These are phyloP conservation scores for Dinochytrium kinnereticum DNA, from an alignment of 371 early-diverging fungal genomes.

Conservation along the genomic window DNA sequence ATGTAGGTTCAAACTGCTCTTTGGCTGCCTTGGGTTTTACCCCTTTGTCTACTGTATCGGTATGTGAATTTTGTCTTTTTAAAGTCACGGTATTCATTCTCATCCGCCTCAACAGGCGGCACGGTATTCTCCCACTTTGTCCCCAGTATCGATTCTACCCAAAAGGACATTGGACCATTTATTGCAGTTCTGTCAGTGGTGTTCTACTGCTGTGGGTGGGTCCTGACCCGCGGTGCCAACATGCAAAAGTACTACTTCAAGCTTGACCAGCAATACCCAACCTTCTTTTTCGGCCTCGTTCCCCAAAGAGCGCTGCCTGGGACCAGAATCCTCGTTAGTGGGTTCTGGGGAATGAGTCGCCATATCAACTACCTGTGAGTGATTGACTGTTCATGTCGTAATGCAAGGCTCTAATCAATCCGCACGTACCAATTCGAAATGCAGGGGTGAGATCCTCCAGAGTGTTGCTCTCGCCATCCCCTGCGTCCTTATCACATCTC, in stretches of 20 bases:
- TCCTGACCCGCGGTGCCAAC: slow-evolving; percentile 43
- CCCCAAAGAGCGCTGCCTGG: slow-evolving; percentile 24
- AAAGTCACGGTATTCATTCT: not conserved
- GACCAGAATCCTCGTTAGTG: slow-evolving; percentile 18
- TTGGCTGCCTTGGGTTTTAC: slow-evolving; percentile 44
- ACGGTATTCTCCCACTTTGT: not conserved
- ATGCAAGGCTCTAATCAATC: too few relatives aligned
- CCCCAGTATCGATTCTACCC: not conserved
- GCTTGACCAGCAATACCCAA: slow-evolving; percentile 19
- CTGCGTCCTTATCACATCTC: slow-evolving; percentile 11
- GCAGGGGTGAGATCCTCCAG: slow-evolving; percentile 36
- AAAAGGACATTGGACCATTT: slow-evolving; percentile 11
- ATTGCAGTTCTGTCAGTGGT: not conserved
- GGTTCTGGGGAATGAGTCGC: slow-evolving; percentile 27
- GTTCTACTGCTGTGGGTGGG: slow-evolving; percentile 36
- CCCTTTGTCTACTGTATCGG: slow-evolving; percentile 41
- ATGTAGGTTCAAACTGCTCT: slow-evolving; percentile 30
- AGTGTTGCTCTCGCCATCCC: slow-evolving; percentile 35
- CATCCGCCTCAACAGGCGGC: not conserved
- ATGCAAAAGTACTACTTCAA: slow-evolving; percentile 42
- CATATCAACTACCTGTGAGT: slow-evolving; percentile 26
- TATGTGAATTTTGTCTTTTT: not conserved
- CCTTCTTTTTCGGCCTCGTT: slow-evolving; percentile 29
- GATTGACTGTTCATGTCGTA: too few relatives aligned
- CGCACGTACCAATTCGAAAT: too few relatives aligned